Base-by-base conservation (phyloP, 129 eudicot species). In the Artemisia argyi region DNA sequence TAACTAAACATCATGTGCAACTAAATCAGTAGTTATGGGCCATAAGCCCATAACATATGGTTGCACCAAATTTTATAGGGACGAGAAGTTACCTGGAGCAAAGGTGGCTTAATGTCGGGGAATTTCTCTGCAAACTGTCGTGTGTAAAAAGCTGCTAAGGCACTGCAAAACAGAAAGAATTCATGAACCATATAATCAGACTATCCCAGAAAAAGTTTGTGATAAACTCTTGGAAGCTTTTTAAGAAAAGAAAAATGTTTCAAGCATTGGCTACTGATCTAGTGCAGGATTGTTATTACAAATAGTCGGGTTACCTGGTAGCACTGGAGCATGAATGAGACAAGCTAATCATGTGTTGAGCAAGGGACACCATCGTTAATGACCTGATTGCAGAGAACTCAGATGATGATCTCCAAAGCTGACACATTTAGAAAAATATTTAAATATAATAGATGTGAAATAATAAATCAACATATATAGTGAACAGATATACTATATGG, bases 391-490 rank as follows among this genome's bases (percentile, higher is more conserved):
- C 97, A 83, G 88, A 90, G 81, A 90, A 95, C 80, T 90, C 99
- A 11, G 97, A 79, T 28, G 98, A 90, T 62, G 97, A 85, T 82
- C 85, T 90, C 99, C 99, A 95, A 30, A 95, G 91, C 99, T 95
- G 88, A 74, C 84, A 73, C 70, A 72, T 73, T 13, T 77, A 39
- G n/a, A 13, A 11, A 52, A 1, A 13, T 13, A 58, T 18, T 55
- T 10, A 11, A 75, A 60, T 61, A 55, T 51, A 56, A 74, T 50
- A 83, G 73, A 28, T 48, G 7, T 66, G 11, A 8, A 24, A 44
- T 39, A 11, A 39, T 22, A 16, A 15, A 28, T 17, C 50, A 59
- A 48, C 13, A 4, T 58, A 42, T 42, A 48, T 28, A 48, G n/a
- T 28, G 65, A 61, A 61, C 22, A 49, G 10, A 60, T 26, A 50